Conservation (phyloP, 2,329 filamentous ascomycete species). For the Pleoardoris graminearum region DNA sequence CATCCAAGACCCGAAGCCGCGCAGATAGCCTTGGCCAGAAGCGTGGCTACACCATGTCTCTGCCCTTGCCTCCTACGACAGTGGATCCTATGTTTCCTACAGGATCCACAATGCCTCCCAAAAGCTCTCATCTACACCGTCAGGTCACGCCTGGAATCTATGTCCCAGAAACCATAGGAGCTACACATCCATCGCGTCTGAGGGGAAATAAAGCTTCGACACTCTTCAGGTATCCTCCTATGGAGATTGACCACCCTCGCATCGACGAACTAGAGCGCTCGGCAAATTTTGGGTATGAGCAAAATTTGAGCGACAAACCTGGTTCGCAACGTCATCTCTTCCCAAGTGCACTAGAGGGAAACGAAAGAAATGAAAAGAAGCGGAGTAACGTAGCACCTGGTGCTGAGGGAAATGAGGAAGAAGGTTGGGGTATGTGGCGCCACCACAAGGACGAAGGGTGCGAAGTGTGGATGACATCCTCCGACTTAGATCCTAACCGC, state of each 20-base stretch:
- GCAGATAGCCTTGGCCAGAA: not conserved
- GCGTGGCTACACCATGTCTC: not conserved
- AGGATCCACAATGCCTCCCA: not conserved
- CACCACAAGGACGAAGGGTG: constrained; percentile 6
- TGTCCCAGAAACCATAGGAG: not conserved
- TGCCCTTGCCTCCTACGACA: not conserved
- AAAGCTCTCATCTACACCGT: not conserved
- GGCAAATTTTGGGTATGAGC: constrained; percentile 10
- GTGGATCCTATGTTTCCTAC: not conserved
- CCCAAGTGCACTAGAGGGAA: not conserved
- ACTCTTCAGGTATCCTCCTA: not conserved
- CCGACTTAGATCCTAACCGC: not conserved
- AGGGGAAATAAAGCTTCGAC: not conserved
- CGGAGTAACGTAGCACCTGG: not conserved
- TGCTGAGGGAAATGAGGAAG: not conserved
- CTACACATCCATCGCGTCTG: not conserved
- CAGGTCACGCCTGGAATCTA: not conserved
- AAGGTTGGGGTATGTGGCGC: constrained; percentile 3
- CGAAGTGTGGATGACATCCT: constrained; percentile 1
- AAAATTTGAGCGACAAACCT: not conserved
- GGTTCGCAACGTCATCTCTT: not conserved
- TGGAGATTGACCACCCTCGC: not conserved
- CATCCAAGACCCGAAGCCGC: not conserved
- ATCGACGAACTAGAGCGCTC: constrained; percentile 6
- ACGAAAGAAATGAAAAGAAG: not conserved